Evolutionary conservation across 371 early-diverging fungal species (phyloP), one percentile per base, ranked within the genome.

Genomic region (Rhizopus delemar): DNA sequence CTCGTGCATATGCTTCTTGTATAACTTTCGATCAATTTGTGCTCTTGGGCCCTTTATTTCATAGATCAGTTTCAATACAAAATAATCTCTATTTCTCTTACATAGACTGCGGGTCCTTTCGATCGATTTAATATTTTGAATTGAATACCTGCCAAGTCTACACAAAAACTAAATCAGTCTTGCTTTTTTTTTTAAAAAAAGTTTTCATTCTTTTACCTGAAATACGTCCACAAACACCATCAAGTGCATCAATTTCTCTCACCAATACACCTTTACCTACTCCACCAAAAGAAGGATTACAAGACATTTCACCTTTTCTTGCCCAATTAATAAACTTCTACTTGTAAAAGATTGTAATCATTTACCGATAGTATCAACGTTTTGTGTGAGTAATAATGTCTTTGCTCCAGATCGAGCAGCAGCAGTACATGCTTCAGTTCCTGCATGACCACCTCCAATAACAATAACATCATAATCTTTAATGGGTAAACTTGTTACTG

Each of bases 371-470:
- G 91, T 93, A 46, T 90, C 86, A 3, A 80, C 68, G 50, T 85
- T 85, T 48, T 91, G 91, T 8, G 93, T 93, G n/a, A 93, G 74
- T 3, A 93, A 65, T 38, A 92, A 63, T 0, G 92, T 90, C 41
- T 75, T 82, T 49, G 91, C 91, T 8, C 93, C 93, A 2, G 87
- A 73, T 55, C 93, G 70, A 7, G 93, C 93, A 36, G 92, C 88
- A n/a, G 92, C 93, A 5, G 93, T 79, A 66, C 90, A 83, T 6
- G 93, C 92, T 61, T 93, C 93, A 5, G 89, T 89, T 4, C 93
- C 93, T 7, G 93, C 93, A 81, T 93, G 93, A 0, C 93, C 93
- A 39, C 93, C 93, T 11, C 93, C 93, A 55, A 93, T 88, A 2
- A 93, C 89, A 57, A 93, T 82, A 13, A 87, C 87, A 69, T 89